These are phyloP conservation scores for Clarireedia sp. DNA, from an alignment of 2,329 filamentous ascomycete genomes.

Conservation along the genomic window DNA sequence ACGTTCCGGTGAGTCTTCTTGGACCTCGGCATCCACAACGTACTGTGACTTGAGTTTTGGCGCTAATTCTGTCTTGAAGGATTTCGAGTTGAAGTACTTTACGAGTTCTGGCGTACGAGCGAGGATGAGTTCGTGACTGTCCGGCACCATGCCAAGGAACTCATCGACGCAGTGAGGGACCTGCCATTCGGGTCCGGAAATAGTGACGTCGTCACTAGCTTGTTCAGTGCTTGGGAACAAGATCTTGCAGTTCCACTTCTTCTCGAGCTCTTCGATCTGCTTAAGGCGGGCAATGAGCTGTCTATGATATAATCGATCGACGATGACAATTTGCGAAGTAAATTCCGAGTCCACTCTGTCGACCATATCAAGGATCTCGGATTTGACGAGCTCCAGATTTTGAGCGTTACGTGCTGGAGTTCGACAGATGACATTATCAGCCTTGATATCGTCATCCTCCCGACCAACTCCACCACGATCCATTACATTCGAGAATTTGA, in stretches of 20 bases:
- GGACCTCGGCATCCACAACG: constrained; percentile 76
- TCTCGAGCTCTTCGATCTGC: constrained; percentile 90
- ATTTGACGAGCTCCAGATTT: constrained; percentile 93
- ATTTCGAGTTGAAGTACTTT: constrained; percentile 71
- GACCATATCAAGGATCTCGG: constrained; percentile 99
- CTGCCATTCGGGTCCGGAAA: constrained; percentile 96
- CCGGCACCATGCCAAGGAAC: constrained; percentile 94
- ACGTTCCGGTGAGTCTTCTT: constrained; percentile 52
- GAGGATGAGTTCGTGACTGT: constrained; percentile 86
- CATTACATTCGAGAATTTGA: constrained; percentile 99
- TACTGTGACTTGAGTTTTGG: constrained; percentile 85
- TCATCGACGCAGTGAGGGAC: constrained; percentile 95
- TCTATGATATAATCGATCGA: constrained; percentile 91
- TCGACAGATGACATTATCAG: constrained; percentile 97
- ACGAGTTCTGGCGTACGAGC: constrained; percentile 67
- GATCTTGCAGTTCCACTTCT: constrained; percentile 99
- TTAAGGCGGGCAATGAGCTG: constrained; percentile 81
- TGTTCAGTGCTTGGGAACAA: constrained; percentile 96
- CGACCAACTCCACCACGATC: constrained; percentile 85
- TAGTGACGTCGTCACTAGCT: constrained; percentile 90
- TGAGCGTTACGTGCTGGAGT: constrained; percentile 95
- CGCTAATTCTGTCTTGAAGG: constrained; percentile 73
- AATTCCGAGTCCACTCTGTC: constrained; percentile 84
- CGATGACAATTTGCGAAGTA: constrained; percentile 84
- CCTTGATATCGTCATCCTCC: constrained; percentile 96